A percentile compares a stretch with the other conserved stretches of the same genome.
These are phyloP conservation scores for Fusarium coicis DNA, from an alignment of 2,329 filamentous ascomycete genomes.

Conservation along the genomic window DNA sequence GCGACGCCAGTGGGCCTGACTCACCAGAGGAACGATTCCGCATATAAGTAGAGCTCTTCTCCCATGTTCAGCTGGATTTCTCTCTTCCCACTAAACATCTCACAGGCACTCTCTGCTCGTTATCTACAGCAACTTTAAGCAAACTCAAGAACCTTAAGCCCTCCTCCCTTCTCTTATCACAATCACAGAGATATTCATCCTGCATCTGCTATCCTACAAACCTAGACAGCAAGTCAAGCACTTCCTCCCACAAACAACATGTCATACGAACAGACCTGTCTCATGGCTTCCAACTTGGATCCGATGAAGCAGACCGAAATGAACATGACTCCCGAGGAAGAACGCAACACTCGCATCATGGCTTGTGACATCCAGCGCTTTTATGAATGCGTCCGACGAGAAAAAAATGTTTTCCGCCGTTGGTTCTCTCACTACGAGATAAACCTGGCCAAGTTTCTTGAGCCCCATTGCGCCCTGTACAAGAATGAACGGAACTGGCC, in stretches of 20 bases:
- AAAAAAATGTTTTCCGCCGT: neutral
- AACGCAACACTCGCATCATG: neutral
- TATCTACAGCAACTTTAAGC: no score
- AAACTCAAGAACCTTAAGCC: no score
- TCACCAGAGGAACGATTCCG: no score
- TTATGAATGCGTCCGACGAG: neutral
- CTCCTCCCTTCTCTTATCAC: no score
- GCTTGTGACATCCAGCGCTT: neutral
- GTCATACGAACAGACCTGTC: neutral
- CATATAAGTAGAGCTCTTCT: neutral
- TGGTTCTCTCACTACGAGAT: neutral
- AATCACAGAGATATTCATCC: no score
- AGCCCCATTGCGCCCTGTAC: neutral
- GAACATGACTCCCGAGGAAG: neutral
- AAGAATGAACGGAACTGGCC: neutral
- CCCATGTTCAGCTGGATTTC: neutral
- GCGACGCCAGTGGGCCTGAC: neutral
- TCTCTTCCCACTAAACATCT: neutral
- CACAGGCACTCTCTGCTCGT: no score
- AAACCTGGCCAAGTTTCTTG: neutral
- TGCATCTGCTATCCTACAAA: no score
- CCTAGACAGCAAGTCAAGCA: no score
- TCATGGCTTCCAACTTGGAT: accelerated
- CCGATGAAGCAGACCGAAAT: neutral
- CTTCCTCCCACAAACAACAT: neutral